Percentiles rank a stretch among this genome's conserved stretches.
phyloP scores from a whole-genome alignment of 2,329 filamentous ascomycete species.

The Aspergillus melleus region DNA sequence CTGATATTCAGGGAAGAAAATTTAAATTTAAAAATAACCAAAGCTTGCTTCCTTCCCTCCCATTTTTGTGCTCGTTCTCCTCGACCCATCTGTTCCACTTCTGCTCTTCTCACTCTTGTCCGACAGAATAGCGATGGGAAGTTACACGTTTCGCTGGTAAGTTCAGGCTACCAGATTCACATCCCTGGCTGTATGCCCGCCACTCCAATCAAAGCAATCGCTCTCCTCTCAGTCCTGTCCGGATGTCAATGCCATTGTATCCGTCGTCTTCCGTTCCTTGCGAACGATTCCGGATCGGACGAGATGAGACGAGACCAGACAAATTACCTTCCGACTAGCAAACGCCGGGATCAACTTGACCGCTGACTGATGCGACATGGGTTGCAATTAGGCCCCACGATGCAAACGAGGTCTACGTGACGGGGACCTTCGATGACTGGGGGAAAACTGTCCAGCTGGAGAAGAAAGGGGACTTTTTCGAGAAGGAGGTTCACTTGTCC shows the following conservation, averaged over 20 bases:
- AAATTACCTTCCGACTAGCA: neutral
- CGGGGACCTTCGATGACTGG: slow-evolving; percentile 95
- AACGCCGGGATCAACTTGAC: slow-evolving; percentile 11
- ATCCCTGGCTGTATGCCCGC: slow-evolving; percentile 14
- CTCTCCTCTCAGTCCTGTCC: neutral
- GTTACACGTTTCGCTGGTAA: slow-evolving; percentile 41
- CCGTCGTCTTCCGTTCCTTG: neutral
- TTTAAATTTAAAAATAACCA: too few species aligned
- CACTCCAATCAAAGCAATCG: slow-evolving; percentile 2
- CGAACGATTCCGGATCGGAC: neutral
- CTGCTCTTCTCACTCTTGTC: neutral
- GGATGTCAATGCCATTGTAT: neutral
- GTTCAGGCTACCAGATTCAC: slow-evolving; percentile 14
- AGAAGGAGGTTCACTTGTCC: slow-evolving; percentile 76
- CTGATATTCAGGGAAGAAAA: too few species aligned
- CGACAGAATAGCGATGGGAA: slow-evolving; percentile 29
- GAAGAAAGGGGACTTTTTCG: slow-evolving; percentile 69
- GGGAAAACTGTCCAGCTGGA: slow-evolving; percentile 80
- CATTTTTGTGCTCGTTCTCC: neutral
- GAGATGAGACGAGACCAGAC: neutral
- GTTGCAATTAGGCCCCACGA: slow-evolving; percentile 69
- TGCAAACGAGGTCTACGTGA: slow-evolving; percentile 87
- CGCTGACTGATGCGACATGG: slow-evolving; percentile 25
- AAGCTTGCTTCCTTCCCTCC: too few species aligned
- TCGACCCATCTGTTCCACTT: neutral